Conservation (phyloP, 2,329 filamentous ascomycete species). For the Zelopaecilomyces penicillatus region DNA sequence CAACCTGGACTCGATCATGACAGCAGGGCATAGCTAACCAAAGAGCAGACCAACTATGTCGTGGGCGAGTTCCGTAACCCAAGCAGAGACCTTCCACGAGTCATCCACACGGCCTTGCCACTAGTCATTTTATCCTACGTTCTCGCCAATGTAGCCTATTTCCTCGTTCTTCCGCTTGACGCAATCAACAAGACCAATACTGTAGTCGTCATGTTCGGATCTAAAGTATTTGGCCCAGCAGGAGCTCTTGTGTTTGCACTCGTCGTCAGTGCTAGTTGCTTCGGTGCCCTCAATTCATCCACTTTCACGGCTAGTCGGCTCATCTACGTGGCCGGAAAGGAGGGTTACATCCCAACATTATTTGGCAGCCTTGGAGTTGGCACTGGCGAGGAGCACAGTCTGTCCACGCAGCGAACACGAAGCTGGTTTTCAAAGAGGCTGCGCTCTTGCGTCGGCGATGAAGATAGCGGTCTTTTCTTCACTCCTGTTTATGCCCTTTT, state of each 20-base stretch:
- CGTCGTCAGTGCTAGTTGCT: constrained; percentile 83
- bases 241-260: constrained; percentile 81
- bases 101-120: constrained; percentile 95
- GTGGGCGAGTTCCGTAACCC: constrained; percentile 95
- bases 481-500: constrained; percentile 89
- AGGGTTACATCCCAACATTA: constrained; percentile 79
- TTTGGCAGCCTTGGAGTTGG: constrained; percentile 77
- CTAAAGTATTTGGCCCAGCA: constrained; percentile 76
- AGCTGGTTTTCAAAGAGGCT: constrained; percentile 53
- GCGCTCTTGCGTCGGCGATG: constrained; percentile 62
- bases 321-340: constrained; percentile 89
- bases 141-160: constrained; percentile 86
- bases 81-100: constrained; percentile 77
- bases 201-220: constrained; percentile 89
- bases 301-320: constrained; percentile 89
- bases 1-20: neutral
- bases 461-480: constrained; percentile 73
- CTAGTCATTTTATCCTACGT: constrained; percentile 86
- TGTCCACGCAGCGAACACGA: constrained; percentile 38
- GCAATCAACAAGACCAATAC: constrained; percentile 85
- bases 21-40: constrained; percentile 9
- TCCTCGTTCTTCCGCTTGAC: constrained; percentile 76
- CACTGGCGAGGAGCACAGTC: constrained; percentile 29
- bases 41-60: constrained; percentile 80
- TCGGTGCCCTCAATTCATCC: constrained; percentile 88